Base-by-base conservation (phyloP, 441 rosid species). In the Macaranga tanarius region DNA sequence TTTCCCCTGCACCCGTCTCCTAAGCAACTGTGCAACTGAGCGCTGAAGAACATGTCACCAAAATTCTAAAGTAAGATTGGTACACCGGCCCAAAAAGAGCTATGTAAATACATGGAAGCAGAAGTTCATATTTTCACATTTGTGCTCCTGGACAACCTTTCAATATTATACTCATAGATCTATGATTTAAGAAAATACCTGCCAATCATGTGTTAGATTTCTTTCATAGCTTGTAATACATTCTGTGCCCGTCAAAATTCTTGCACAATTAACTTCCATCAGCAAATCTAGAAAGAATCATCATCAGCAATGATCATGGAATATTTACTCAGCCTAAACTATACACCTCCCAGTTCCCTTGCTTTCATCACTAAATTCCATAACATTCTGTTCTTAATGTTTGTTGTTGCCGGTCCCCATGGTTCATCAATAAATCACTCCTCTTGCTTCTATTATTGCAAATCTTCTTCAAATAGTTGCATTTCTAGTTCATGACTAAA, bases 401-500 rank as follows among this genome's bases (percentile, higher is more conserved):
- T n/a, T 52, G 31, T 73, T 10, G 50, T 23, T 48, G 62, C 34
- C 65, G 15, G 34, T 58, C 6, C 19, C 9, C 67, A 65, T 48
- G 75, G 42, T 82, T 82, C 86, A 42, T 51, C 38, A 71, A 74
- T 77, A 34, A 81, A 81, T 22, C 77, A 82, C 6, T 83, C 70
- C 60, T 45, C 73, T 55, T 62, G 28, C 44, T 68, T 62, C 52
- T 55, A 47, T 56, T 62, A 12, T 16, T 67, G 70, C 6, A 51
- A 44, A 34, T 64, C 74, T 45, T 76, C 58, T 54, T 72, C 70
- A 47, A 55, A 72, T 28, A 86, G 83, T 56, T 85, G 73, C 65
- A 66, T 73, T 59, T 86, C 86, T 65, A 86, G 61, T 79, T 85
- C 85, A 47, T 26, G 76, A 73, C 76, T 71, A 58, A 81, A 86